phyloP scores from a whole-genome alignment of 2,329 filamentous ascomycete species.

The Ilyonectria destructans region DNA sequence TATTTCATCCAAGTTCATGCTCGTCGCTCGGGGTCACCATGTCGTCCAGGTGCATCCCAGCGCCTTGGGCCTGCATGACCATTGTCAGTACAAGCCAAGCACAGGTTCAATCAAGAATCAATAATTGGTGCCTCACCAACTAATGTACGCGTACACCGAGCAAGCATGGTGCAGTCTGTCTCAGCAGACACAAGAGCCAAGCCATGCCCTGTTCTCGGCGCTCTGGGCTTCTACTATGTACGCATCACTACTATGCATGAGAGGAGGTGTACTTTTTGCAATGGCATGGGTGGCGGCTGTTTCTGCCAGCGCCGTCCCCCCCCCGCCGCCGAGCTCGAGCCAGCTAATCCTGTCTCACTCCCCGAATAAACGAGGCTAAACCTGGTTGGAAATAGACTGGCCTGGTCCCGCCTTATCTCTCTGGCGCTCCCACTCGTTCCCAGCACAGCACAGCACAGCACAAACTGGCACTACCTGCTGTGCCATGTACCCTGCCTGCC shows the following conservation, averaged over 20 bases:
- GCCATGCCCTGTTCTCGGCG: not conserved
- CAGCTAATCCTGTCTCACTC: conserved; percentile 5
- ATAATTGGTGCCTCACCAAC: not conserved
- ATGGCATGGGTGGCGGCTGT: not conserved
- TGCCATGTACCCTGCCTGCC: not conserved
- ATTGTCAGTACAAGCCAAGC: not conserved
- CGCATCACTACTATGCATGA: not conserved
- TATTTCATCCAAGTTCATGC: not conserved
- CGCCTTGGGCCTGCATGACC: not conserved
- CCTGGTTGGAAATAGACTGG: conserved; percentile 1
- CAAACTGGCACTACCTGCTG: not conserved
- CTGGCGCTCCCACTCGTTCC: not conserved
- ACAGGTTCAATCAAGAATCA: not conserved
- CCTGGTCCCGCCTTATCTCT: conserved; percentile 12
- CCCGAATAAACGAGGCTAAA: not conserved
- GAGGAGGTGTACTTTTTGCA: not conserved
- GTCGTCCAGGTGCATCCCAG: not conserved
- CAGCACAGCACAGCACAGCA: not conserved
- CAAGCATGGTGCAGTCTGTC: not conserved
- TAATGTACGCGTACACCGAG: not conserved
- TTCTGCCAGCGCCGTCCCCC: not conserved
- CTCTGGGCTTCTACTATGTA: not conserved
- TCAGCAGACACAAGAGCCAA: not conserved
- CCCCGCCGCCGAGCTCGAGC: conserved; percentile 2
- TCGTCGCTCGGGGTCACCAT: not conserved